A percentile compares a stretch with the other conserved stretches of the same genome.
Evolutionary conservation across 768 basidiomycete species (phyloP).

Genomic region (Agaricus sinodeliciosus): DNA sequence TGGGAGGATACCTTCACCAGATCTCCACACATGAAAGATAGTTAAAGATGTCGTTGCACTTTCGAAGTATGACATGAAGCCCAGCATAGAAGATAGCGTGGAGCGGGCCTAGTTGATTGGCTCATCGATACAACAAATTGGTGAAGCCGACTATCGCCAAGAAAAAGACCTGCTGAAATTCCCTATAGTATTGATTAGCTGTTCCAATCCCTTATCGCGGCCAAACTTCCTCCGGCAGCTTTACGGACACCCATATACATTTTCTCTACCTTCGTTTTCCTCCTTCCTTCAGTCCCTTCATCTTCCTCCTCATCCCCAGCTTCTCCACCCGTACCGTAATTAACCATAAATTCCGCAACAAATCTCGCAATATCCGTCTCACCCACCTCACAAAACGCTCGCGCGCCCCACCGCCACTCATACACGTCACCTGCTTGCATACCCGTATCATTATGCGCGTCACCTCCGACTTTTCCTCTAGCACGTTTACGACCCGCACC

Average conservation of each 20-base stretch:
- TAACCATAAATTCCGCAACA: conserved; percentile 75
- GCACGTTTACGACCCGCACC: conserved; percentile 51
- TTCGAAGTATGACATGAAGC: too few relatives aligned
- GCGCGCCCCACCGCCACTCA: conserved; percentile 86
- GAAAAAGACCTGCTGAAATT: too few relatives aligned
- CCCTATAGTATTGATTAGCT: neutral
- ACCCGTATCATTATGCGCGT: conserved; percentile 19
- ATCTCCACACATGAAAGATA: too few relatives aligned
- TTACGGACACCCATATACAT: conserved; percentile 54
- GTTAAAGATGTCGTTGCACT: too few relatives aligned
- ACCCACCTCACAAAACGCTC: conserved; percentile 77
- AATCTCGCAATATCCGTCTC: conserved; percentile 72
- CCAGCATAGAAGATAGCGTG: too few relatives aligned
- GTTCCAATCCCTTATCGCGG: conserved; percentile 24
- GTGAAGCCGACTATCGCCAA: too few relatives aligned
- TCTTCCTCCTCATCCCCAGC: conserved; percentile 30
- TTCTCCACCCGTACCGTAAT: conserved; percentile 17
- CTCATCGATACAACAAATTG: too few relatives aligned
- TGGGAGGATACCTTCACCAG: too few relatives aligned
- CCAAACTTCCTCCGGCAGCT: conserved; percentile 54
- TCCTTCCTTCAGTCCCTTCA: conserved; percentile 21
- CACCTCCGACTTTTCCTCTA: conserved; percentile 28
- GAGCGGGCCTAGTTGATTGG: too few relatives aligned
- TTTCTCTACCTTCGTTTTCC: conserved; percentile 32
- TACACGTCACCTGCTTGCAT: conserved; percentile 30